Conservation (phyloP, 805 yeast genomes). For the Wickerhamiella vanderwaltii region DNA sequence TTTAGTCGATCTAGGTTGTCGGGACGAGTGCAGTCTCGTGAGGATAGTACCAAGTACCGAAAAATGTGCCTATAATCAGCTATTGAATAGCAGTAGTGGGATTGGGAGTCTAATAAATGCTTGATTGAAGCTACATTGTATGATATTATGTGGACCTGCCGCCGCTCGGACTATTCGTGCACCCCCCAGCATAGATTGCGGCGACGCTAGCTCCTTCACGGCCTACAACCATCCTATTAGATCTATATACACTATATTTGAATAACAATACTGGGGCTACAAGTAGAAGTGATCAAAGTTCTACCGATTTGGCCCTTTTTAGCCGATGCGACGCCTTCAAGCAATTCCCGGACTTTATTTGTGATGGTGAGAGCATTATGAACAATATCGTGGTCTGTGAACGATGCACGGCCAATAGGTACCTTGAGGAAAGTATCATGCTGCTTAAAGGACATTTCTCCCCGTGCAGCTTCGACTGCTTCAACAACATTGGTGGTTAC, state of each 20-base stretch:
- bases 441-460: slow-evolving; percentile 71
- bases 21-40: no score
- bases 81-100: no score
- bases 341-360: slow-evolving; percentile 42
- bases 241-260: slow-evolving; percentile 26
- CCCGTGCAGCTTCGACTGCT: slow-evolving; percentile 44
- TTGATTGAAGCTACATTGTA: no score
- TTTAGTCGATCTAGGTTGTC: no score
- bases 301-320: slow-evolving; percentile 48
- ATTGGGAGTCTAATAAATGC: no score
- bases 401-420: slow-evolving; percentile 65
- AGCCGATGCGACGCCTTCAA: slow-evolving; percentile 17
- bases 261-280: slow-evolving; percentile 70
- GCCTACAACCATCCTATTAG: no score
- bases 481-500: slow-evolving; percentile 53
- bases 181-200: no score
- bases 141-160: no score
- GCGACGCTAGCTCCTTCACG: no score
- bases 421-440: slow-evolving; percentile 46
- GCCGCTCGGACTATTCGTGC: no score
- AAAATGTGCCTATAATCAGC: no score
- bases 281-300: slow-evolving; percentile 53
- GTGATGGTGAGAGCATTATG: slow-evolving; percentile 59
- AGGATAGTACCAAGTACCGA: no score
- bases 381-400: slow-evolving; percentile 63